Conservation (phyloP, 1,139 yeast genomes). For the Candida dubliniensis region DNA sequence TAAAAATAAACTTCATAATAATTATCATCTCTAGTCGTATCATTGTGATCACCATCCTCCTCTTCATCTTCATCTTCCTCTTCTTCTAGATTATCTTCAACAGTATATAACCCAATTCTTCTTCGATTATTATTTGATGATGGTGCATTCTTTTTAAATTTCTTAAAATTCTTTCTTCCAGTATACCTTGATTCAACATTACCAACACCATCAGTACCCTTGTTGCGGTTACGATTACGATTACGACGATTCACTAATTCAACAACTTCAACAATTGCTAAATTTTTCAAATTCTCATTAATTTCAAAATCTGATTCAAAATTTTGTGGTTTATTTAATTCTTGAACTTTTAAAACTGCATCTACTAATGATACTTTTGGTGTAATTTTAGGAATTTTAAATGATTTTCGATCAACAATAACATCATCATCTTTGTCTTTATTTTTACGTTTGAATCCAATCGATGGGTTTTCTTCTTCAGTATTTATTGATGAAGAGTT, state of each 20-base stretch:
- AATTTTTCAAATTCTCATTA: slow-evolving; percentile 18
- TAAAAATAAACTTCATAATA: background rate
- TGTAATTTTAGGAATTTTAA: slow-evolving; percentile 17
- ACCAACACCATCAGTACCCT: background rate
- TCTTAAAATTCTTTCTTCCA: slow-evolving; percentile 40
- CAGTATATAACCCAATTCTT: slow-evolving; percentile 1
- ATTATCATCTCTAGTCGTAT: background rate
- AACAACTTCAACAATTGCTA: slow-evolving; percentile 39
- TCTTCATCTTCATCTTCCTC: slow-evolving; percentile 1
- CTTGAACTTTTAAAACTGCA: slow-evolving; percentile 35
- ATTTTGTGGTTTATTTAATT: slow-evolving; percentile 32
- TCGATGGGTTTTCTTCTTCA: background rate
- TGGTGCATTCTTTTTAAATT: slow-evolving; percentile 28
- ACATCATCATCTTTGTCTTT: slow-evolving; percentile 3
- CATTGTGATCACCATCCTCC: background rate
- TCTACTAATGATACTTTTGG: slow-evolving; percentile 27
- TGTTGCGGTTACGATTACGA: slow-evolving; percentile 18
- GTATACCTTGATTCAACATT: slow-evolving; percentile 13
- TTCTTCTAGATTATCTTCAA: background rate
- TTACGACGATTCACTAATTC: slow-evolving; percentile 13
- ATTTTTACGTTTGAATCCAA: slow-evolving; percentile 2
- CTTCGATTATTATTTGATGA: background rate
- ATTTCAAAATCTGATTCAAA: slow-evolving; percentile 12
- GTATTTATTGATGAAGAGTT: background rate
- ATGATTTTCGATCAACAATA: slow-evolving; percentile 4